Evolutionary conservation across 768 basidiomycete species (phyloP).

Genomic region (Lactifluus echinatus): DNA sequence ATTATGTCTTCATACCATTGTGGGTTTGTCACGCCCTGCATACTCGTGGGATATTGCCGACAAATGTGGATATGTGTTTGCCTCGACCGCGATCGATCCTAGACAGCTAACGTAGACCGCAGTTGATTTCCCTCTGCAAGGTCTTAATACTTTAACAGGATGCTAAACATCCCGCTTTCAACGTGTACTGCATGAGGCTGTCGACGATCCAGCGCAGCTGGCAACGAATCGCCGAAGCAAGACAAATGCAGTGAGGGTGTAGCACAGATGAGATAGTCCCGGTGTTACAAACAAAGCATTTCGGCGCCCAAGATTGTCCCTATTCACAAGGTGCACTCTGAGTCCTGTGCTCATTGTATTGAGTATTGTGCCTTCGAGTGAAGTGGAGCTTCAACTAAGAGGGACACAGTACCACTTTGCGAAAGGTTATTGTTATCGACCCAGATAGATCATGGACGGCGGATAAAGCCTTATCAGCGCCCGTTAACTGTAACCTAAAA

Average conservation of each 20-base stretch:
- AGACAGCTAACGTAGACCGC: background rate
- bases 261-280: background rate
- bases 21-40: no score
- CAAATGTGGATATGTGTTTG: background rate
- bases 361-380: background rate
- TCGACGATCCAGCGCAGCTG: conserved; percentile 13
- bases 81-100: background rate
- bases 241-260: conserved; percentile 7
- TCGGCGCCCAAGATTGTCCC: background rate
- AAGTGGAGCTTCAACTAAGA: background rate
- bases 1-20: background rate
- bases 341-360: background rate
- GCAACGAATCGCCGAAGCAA: background rate
- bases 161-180: background rate
- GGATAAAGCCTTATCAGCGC: no score
- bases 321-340: background rate
- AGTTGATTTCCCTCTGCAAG: background rate
- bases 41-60: background rate
- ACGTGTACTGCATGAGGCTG: conserved; percentile 13
- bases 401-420: background rate
- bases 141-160: conserved; percentile 1
- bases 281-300: background rate
- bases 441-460: background rate
- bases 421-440: conserved; percentile 8
- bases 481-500: background rate